Conservation (phyloP, 345 rosid genomes). For the Melaleuca alternifolia region DNA sequence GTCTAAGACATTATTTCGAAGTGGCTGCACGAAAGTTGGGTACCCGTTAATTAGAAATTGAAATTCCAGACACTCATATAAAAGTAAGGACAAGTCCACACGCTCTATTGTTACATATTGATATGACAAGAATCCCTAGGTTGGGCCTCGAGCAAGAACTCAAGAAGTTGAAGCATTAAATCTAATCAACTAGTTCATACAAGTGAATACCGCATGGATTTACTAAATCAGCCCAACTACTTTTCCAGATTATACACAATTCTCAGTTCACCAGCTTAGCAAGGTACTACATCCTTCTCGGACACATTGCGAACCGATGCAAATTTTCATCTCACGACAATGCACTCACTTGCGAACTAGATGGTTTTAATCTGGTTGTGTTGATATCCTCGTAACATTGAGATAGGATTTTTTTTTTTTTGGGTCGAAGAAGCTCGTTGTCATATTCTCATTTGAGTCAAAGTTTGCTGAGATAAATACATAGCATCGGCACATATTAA, state of each 20-base stretch:
- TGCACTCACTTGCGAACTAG: neutral
- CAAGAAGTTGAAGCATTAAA: neutral
- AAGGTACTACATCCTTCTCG: neutral
- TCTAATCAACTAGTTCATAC: neutral
- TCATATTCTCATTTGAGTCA: no score
- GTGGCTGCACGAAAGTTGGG: no score
- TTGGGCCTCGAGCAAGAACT: neutral
- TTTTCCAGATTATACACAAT: neutral
- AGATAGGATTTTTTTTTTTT: no score
- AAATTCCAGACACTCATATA: no score
- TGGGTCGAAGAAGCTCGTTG: no score
- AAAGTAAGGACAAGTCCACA: neutral
- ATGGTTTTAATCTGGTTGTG: neutral
- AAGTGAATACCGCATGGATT: neutral
- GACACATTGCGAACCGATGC: neutral
- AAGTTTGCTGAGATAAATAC: no score
- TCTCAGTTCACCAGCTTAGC: neutral
- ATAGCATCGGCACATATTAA: no score
- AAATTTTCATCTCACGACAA: neutral
- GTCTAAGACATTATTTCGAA: no score
- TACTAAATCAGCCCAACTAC: neutral
- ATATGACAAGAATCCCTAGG: neutral
- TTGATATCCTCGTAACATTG: neutral
- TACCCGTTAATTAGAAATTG: no score
- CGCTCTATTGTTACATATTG: neutral